Evolutionary conservation across 331 rosid genomes (phyloP), one percentile per base, ranked within the genome.

Genomic region (Erythrophleum ivorense): DNA sequence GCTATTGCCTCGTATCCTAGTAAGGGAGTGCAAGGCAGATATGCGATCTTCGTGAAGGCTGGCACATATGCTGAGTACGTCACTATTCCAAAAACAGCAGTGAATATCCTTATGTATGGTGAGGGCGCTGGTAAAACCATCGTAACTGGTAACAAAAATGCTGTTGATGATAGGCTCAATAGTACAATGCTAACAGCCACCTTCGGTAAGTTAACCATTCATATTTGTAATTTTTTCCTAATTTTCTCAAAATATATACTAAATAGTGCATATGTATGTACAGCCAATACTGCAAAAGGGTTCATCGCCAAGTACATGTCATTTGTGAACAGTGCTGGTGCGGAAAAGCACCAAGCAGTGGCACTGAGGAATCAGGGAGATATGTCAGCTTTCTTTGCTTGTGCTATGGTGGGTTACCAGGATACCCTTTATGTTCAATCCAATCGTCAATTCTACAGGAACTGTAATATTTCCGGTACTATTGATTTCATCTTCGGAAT

Each of bases 401-500:
- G 88, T 24, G 79, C 85, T 11, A 59, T 90, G 3, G 7, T 18
- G 21, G 93, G 90, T 10, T 88, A 84, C 63, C 91, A 90, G 55
- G 93, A 90, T 75, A 82, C 86, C 5, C 57, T 90, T 66, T 90
- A 86, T 12, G 77, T 24, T 9, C 91, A 90, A 8, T 1, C 78
- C 18, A 78, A 87, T 10, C 82, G 89, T 14, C 89, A 86, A 53
- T 89, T 89, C 83, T 89, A 79, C 70, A 83, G 88, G 68, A 82
- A 88, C 46, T 88, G 90, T 12, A 86, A 71, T 0, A 88, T 90
- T 52, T 78, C 91, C 0, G 93, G 93, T 2, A 88, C 91, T 0
- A 5, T 90, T 0, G 93, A 90, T 53, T 90, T 73, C 85, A 90
- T 90, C 81, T 90, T 90, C 0, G 91, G 93, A 0, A 24, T 9